Base-by-base conservation (phyloP, 495 filamentous ascomycete species). In the Neurospora cerealis region DNA sequence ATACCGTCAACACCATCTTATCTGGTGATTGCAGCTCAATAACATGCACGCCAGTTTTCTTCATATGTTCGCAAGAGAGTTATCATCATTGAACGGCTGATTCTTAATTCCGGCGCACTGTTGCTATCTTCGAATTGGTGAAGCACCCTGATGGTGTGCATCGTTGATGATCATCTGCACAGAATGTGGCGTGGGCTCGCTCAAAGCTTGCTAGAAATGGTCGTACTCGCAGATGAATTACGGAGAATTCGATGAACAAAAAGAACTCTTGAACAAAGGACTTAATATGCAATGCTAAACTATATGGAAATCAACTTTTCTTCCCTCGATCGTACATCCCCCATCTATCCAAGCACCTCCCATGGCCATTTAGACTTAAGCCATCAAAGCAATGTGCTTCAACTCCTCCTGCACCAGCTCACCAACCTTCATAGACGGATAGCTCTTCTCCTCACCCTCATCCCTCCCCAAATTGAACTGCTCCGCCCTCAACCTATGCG, bases 381-480 rank as follows among this genome's bases (percentile, higher is more conserved):
- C 76, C 83, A 85, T 85, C 75, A 85, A 70, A 0, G 81, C 82
- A 73, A 85, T 85, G 72, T 84, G 82, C 75, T 81, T 83, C 41
- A 83, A 77, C 62, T 83, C 82, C 84, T 81, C 79, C 72, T 84
- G 83, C 24, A 87, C 85, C 78, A 84, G 83, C 75, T 84, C 79
- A 7, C 85, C 85, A 13, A 85, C 85, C 79, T 86, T 86, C 78
- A 85, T 83, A 0, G 81, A 73, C 72, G 73, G 74, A 69, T 87
- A 87, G 71, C 77, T 74, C 1, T 81, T 77, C 73, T 82, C 81
- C 37, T 83, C 83, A 4, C 85, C 85, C 80, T 87, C 85, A 54
- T 85, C 82, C 66, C 79, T 80, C 10, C 85, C 85, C 5, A 84
- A 77, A 34, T 81, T 77, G 70, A 81, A 80, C 77, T 83, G 81